Base-by-base conservation (phyloP, 2,329 filamentous ascomycete species). In the Fusarium sp. region DNA sequence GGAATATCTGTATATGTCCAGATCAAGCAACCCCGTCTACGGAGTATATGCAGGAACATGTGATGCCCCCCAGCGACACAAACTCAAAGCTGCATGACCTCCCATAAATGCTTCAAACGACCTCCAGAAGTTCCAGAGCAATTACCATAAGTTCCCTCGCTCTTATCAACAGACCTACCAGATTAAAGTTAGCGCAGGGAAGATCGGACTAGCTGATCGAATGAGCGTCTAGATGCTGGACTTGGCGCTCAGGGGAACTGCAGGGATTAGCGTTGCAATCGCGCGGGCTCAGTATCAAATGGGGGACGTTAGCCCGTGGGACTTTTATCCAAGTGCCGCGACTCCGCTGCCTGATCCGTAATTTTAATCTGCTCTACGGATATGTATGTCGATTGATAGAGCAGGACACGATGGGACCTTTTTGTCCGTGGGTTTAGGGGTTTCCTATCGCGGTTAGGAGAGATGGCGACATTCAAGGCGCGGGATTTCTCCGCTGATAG, bases 81-180 rank as follows among this genome's bases (percentile, higher is more conserved):
- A 24, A 24, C 15, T 15, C 22, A 38, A 58, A 18, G 22, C 33
- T 36, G 33, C 35, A 57, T 41, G 35, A 44, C 17, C 20, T 56
- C 20, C 48, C 26, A 41, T 31, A 66, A 22, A 15, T 36, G 22
- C 45, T 28, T n/a, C 28, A 22, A 44, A 10, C 6, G 17, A 31
- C 36, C 41, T 26, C 39, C 63, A 66, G 63, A 66, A 66, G 63
- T 66, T 66, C 63, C 63, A 17, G 31, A 24, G 28, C 28, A 35
- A 56, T 39, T 36, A 65, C 38, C 63, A 66, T 41, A 66, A 66
- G 63, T 66, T 66, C 63, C 63, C 49, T 18, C 38, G 44, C 38
- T 24, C 60, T 42, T 66, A 66, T 66, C 63, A 47, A 38, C 24
- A 65, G 26, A 66, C 63, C 63, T 66, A 63, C 63, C 48, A 47